These are phyloP conservation scores for Rhodotorula sp. DNA, from an alignment of 1,284 basidiomycete genomes.

Conservation along the genomic window DNA sequence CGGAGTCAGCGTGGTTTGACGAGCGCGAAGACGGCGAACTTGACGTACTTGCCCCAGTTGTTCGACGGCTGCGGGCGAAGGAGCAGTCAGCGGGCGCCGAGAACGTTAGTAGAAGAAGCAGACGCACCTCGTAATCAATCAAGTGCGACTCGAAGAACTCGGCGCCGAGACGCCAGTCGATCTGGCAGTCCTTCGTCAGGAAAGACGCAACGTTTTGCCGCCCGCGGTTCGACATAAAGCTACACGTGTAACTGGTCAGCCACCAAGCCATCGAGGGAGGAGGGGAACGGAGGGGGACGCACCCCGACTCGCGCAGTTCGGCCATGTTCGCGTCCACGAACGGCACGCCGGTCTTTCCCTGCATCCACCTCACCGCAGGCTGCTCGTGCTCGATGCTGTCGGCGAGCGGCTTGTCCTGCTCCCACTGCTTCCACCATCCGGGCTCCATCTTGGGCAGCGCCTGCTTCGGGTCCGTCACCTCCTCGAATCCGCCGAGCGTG, in stretches of 20 bases:
- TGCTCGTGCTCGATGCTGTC: slow-evolving; percentile 29
- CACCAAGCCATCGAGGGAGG: too few species aligned
- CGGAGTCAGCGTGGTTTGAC: too few species aligned
- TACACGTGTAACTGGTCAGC: not conserved
- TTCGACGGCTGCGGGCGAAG: not conserved
- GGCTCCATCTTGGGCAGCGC: slow-evolving; percentile 48
- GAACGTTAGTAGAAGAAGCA: too few species aligned
- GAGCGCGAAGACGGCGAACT: too few species aligned
- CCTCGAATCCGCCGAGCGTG: slow-evolving; percentile 55
- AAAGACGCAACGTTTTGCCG: slow-evolving; percentile 62
- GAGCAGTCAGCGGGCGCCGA: not conserved
- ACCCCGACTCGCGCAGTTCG: slow-evolving; percentile 58
- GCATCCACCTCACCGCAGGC: slow-evolving; percentile 54
- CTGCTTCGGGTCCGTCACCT: slow-evolving; percentile 53
- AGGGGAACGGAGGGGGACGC: not conserved
- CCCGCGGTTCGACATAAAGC: slow-evolving; percentile 59
- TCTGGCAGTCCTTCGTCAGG: slow-evolving; percentile 58
- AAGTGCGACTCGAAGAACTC: slow-evolving; percentile 55
- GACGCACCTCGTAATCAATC: slow-evolving; percentile 19
- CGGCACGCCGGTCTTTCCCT: slow-evolving; percentile 59
- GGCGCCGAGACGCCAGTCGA: slow-evolving; percentile 62
- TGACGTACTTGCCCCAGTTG: slow-evolving; percentile 10
- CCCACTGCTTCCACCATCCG: slow-evolving; percentile 46
- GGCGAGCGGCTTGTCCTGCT: slow-evolving; percentile 9
- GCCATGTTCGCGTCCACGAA: slow-evolving; percentile 61